Conservation (phyloP, 345 rosid species). For the Geranium brycei region DNA sequence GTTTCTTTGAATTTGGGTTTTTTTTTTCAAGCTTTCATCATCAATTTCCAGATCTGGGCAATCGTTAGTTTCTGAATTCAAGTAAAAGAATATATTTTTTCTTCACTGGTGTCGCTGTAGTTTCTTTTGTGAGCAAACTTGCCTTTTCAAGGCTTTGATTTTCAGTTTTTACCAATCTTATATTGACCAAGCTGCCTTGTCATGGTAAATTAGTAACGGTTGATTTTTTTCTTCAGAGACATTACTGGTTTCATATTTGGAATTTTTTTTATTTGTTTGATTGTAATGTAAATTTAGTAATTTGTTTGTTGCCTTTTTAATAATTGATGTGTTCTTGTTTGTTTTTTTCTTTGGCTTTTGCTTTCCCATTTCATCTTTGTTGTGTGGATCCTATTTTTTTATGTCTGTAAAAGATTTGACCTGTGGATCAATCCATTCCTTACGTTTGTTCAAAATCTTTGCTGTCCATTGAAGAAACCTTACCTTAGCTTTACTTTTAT, state of each 20-base stretch:
- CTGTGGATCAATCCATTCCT: conserved; percentile 10
- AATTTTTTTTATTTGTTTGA: background rate
- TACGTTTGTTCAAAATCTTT: conserved; percentile 18
- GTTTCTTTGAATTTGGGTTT: background rate
- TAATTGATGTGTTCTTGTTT: background rate
- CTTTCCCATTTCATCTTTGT: background rate
- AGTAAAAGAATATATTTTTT: no score
- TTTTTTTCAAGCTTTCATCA: background rate
- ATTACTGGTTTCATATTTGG: background rate
- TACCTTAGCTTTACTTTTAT: conserved; percentile 14
- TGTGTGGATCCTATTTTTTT: background rate
- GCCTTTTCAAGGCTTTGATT: background rate
- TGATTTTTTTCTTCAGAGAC: no score
- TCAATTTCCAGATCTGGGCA: background rate
- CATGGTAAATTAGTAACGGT: background rate
- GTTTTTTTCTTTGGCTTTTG: background rate
- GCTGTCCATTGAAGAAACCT: conserved; percentile 24
- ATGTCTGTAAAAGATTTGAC: background rate
- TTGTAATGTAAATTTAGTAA: background rate
- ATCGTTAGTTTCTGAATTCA: background rate
- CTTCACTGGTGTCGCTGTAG: background rate
- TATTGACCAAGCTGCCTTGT: background rate
- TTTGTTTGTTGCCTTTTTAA: background rate
- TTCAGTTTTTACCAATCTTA: background rate
- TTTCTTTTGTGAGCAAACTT: background rate